A percentile compares a stretch with the other conserved stretches of the same genome.
Evolutionary conservation across 805 yeast species (phyloP).

Genomic region (Vanderwaltozyma verrucispora): DNA sequence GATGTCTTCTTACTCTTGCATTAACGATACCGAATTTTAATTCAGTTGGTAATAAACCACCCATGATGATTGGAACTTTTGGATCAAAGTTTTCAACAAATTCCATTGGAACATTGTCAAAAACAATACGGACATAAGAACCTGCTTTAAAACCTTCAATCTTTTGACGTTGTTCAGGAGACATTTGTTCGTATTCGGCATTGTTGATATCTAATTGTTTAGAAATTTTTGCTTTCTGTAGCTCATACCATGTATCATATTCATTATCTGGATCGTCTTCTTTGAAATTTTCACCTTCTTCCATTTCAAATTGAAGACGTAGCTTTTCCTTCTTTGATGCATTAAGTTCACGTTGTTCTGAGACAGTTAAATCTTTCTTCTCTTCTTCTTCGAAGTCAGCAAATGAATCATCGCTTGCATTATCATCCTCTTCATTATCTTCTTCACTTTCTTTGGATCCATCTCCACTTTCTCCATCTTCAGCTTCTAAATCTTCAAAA

Average conservation of each 20-base stretch:
- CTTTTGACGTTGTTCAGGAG: constrained; percentile 59
- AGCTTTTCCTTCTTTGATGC: constrained; percentile 86
- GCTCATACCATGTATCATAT: constrained; percentile 95
- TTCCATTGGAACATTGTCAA: constrained; percentile 79
- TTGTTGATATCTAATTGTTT: constrained; percentile 92
- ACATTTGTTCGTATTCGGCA: constrained; percentile 64
- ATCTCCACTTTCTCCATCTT: constrained; percentile 35
- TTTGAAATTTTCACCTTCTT: constrained; percentile 56
- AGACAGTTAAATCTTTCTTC: constrained; percentile 41
- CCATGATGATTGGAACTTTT: constrained; percentile 72
- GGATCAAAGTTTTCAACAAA: constrained; percentile 83
- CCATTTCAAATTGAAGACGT: constrained; percentile 73
- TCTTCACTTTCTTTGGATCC: constrained; percentile 12
- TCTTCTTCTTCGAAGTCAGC: constrained; percentile 34
- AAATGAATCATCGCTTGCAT: constrained; percentile 30
- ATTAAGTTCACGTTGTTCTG: constrained; percentile 66
- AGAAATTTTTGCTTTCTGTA: constrained; percentile 93
- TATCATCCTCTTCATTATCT: constrained; percentile 9
- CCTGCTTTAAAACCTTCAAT: constrained; percentile 94
- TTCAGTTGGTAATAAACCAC: constrained; percentile 86
- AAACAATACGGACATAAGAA: constrained; percentile 81
- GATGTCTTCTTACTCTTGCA: constrained; percentile 91
- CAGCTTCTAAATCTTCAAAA: constrained; percentile 45
- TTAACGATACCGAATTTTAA: constrained; percentile 86
- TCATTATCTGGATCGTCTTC: constrained; percentile 76